Evolutionary conservation across 1,284 basidiomycete genomes (phyloP).

Genomic region (Fomitopsis schrenkii): DNA sequence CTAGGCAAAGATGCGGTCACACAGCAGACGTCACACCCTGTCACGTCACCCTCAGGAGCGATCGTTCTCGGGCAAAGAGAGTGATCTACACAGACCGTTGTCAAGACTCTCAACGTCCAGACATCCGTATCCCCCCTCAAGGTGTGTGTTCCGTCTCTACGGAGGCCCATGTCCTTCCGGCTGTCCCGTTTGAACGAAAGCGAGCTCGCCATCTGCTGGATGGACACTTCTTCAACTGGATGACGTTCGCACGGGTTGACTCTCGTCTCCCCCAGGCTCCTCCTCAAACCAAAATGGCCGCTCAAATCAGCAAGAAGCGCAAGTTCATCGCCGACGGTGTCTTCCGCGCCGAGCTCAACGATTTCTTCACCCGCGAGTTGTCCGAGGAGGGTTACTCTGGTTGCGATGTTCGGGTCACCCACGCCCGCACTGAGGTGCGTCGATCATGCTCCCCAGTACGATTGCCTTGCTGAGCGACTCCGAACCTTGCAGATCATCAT

Average conservation of each 20-base stretch:
- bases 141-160: slow-evolving; percentile 15
- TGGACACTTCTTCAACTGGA: slow-evolving; percentile 14
- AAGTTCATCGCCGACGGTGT: slow-evolving; percentile 99
- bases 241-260: slow-evolving; percentile 10
- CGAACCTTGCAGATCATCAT: slow-evolving; percentile 84
- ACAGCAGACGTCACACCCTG: background rate
- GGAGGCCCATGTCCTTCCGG: background rate
- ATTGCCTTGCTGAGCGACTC: background rate
- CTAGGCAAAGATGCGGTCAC: no score
- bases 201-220: slow-evolving; percentile 16
- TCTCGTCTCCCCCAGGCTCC: slow-evolving; percentile 2
- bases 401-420: slow-evolving; percentile 99
- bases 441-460: background rate
- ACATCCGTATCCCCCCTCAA: slow-evolving; percentile 10
- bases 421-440: slow-evolving; percentile 92
- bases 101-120: slow-evolving; percentile 10
- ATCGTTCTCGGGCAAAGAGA: background rate
- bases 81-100: slow-evolving; percentile 4
- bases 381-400: slow-evolving; percentile 99
- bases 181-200: background rate
- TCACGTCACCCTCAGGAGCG: background rate
- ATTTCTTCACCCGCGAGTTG: slow-evolving; percentile 98
- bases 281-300: slow-evolving; percentile 53
- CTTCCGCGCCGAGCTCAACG: slow-evolving; percentile 96
- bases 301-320: slow-evolving; percentile 93